A percentile compares a stretch with the other conserved stretches of the same genome.
phyloP scores from a whole-genome alignment of 2,329 filamentous ascomycete species.

The Juglanconis oblonga region DNA sequence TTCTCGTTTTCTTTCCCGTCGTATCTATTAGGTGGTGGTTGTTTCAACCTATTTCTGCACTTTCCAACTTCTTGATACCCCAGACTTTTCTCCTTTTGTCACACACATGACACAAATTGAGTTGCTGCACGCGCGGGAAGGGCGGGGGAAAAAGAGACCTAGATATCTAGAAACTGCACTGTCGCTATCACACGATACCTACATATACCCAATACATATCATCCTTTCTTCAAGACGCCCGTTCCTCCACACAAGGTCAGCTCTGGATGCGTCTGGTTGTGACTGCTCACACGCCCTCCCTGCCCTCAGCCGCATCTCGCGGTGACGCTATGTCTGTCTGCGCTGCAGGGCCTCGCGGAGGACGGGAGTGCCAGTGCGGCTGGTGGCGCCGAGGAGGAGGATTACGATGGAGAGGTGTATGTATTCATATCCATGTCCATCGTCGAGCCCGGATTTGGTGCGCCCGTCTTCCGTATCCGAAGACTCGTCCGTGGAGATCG shows the following conservation, averaged over 20 bases:
- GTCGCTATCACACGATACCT: background rate
- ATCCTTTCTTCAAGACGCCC: background rate
- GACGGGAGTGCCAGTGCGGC: conserved; percentile 40
- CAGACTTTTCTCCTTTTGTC: background rate
- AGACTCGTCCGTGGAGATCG: background rate
- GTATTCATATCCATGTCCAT: background rate
- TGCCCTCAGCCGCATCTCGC: conserved; percentile 18
- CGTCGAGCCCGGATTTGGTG: background rate
- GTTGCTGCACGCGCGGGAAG: no score
- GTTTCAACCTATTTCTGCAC: background rate
- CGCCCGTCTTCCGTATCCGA: background rate
- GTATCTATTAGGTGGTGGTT: no score
- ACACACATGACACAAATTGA: background rate
- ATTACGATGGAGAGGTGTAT: conserved; percentile 13
- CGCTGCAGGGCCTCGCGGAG: conserved; percentile 35
- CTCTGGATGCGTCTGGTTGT: no score
- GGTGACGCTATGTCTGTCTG: conserved; percentile 32
- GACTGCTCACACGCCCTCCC: no score
- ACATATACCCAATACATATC: background rate
- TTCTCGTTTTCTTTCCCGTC: background rate
- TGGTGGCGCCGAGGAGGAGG: conserved; percentile 41
- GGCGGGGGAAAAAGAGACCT: background rate
- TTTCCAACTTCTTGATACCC: conserved; percentile 1
- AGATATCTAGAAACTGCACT: background rate
- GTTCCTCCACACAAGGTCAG: no score